These are phyloP conservation scores for Sicyos baderoa DNA, from an alignment of 306 rosid species.

Conservation along the genomic window DNA sequence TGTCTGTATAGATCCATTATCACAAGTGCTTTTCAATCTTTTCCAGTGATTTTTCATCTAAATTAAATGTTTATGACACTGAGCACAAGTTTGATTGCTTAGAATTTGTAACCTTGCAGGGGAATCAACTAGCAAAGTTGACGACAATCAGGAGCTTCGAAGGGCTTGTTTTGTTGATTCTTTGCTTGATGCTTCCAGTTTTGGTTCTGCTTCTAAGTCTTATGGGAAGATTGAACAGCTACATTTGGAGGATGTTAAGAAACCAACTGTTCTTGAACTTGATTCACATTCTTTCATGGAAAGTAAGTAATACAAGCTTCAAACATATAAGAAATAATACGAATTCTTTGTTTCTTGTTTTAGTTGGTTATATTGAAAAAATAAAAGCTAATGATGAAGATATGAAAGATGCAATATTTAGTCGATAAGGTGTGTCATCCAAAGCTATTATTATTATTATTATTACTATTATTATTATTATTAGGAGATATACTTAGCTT, in stretches of 20 bases:
- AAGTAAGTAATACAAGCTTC: conserved; percentile 39
- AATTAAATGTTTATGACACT: conserved; percentile 3
- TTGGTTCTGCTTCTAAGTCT: conserved; percentile 34
- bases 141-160: conserved; percentile 65
- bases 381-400: neutral
- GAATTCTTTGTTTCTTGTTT: neutral
- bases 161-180: conserved; percentile 79
- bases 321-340: neutral
- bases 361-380: neutral
- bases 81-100: neutral
- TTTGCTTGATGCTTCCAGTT: conserved; percentile 44
- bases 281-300: conserved; percentile 34
- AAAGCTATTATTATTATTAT: neutral
- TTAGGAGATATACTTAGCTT: too few relatives aligned
- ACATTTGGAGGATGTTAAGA: conserved; percentile 28
- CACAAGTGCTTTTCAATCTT: neutral
- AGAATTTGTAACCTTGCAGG: conserved; percentile 42
- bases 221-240: conserved; percentile 29
- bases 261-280: conserved; percentile 23
- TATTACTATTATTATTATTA: too few relatives aligned
- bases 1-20: neutral
- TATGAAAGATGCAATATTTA: conserved; percentile 9
- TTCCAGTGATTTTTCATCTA: neutral
- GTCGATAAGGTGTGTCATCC: neutral
- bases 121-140: conserved; percentile 47